Evolutionary conservation across 352 stramenopile species (phyloP), one percentile per base, ranked within the genome.

Genomic region (Globisporangium cederbergense): DNA sequence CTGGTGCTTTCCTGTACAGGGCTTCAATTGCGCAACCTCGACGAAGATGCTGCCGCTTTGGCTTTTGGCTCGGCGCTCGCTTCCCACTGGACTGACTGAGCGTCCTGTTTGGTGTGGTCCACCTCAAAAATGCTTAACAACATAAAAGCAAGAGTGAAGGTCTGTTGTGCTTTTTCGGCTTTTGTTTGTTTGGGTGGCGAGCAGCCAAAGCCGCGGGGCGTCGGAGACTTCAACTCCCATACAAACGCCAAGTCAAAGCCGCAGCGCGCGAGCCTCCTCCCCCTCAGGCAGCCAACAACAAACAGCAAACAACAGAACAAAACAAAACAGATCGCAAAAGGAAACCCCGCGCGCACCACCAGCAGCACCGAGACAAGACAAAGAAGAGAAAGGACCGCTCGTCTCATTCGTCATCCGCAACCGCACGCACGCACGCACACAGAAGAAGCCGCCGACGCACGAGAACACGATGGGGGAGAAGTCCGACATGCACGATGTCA

Each of bases 401-500:
- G 13, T 38, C 25, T 22, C 47, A 36, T 34, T 3, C 25, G 25
- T 7, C 51, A n/a, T 28, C 18, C 8, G 20, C 20, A 32, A 3
- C 9, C 47, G 20, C 22, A 50, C 47, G 14, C 4, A 53, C 47
- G 13, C 16, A 25, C 0, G 22, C 22, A 25, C 0, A 1, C 22
- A 40, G 38, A n/a, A 68, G 1, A 20, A 45, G 8, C 32, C 38
- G 14, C 8, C 14, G 28, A 42, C n/a, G 40, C 18, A 58, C 32
- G 25, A 38, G 11, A 18, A n/a, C 18, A 74, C 14, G 13, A 90
- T 84, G 79, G 72, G 61, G 67, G 82, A 86, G 55, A 95, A 91
- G 71, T 86, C 83, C 57, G 80, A 85, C 30, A 85, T 95, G 78
- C 81, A 83, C 72, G 86, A 93, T 65, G 86, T 95, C 36, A 93